Percentiles rank a stretch among this genome's conserved stretches.
phyloP scores from a whole-genome alignment of 164 flowering plant species.

The Nelumbo lutea region DNA sequence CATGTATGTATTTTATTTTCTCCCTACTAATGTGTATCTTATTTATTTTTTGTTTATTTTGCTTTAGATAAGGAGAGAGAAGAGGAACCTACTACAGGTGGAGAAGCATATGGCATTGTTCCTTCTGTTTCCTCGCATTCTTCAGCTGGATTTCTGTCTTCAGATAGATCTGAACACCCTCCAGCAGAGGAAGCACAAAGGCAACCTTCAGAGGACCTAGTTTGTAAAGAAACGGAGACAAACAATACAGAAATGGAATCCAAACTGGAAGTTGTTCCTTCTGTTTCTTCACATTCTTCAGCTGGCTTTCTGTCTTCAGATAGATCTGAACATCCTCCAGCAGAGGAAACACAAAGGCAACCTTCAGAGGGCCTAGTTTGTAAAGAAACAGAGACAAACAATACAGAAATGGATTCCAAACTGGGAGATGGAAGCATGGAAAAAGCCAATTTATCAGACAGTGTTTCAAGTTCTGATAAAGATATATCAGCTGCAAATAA shows the following conservation, averaged over 20 bases:
- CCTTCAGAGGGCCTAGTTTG: neutral
- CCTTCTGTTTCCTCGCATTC: constrained; percentile 26
- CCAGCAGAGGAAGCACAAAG: neutral
- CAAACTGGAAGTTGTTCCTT: constrained; percentile 8
- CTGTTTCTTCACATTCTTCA: constrained; percentile 28
- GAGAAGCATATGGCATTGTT: constrained; percentile 4
- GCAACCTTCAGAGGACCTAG: neutral
- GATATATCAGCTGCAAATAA: constrained; percentile 12
- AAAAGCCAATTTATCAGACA: constrained; percentile 23
- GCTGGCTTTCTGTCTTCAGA: constrained; percentile 11
- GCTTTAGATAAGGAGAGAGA: constrained; percentile 10
- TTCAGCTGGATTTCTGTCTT: constrained; percentile 16
- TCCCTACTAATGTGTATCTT: neutral
- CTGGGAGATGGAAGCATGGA: constrained; percentile 6
- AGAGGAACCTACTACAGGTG: constrained; percentile 6
- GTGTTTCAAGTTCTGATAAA: constrained; percentile 25
- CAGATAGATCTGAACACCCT: constrained; percentile 9
- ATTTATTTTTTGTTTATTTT: no score
- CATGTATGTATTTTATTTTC: neutral
- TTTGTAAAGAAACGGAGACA: constrained; percentile 1
- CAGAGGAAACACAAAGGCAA: neutral
- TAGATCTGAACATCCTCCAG: constrained; percentile 10
- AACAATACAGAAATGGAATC: constrained; percentile 6
- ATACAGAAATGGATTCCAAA: constrained; percentile 9
- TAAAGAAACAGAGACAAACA: constrained; percentile 3